Base-by-base conservation (phyloP, 2,329 filamentous ascomycete species). In the Colletotrichum tropicale region DNA sequence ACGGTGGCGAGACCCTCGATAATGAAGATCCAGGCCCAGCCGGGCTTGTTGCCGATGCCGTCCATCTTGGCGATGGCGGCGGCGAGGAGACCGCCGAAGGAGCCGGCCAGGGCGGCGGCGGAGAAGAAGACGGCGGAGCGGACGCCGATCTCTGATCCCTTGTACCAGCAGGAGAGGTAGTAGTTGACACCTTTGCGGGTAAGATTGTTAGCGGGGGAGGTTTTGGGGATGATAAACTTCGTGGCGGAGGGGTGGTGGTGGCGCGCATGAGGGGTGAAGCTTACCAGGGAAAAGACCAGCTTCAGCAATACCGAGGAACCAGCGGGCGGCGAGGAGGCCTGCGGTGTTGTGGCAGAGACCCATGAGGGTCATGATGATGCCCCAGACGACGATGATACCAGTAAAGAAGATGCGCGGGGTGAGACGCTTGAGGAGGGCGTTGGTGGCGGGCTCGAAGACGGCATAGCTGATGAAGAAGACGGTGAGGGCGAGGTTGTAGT, bases 151-250 rank as follows among this genome's bases (percentile, higher is more conserved):
- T 97, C 95, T 2, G 89, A 90, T 10, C 94, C 88, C 81, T 91
- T 94, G 81, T 96, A 97, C 94, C 94, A 96, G 81, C 93, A 95
- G 0, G 91, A 93, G 0, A 96, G 88, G 80, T 95, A 95, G 85
- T 92, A 84, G 85, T 91, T 85, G 85, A 94, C 90, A 6, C 91
- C 76, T 70, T 52, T 3, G 2, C 10, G 43, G n/a, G n/a, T 21
- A 13, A 8, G 4, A 4, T 3, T 52, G 43, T 52, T 13, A 52
- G 43, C 10, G 43, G n/a, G 6, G n/a, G 34, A 3, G 13, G 1
- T 13, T 7, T 30, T 28, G 52, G 52, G 10, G 60, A 62, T 8
- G 16, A 6, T 10, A 2, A 5, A 1, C 12, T 34, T 16, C 30
- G 21, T 8, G 16, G 77, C 13, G n/a, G 36, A 10, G 16, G 16